Evolutionary conservation across 805 yeast genomes (phyloP), one percentile per base, ranked within the genome.

Genomic region (Ogataea salicorniae): DNA sequence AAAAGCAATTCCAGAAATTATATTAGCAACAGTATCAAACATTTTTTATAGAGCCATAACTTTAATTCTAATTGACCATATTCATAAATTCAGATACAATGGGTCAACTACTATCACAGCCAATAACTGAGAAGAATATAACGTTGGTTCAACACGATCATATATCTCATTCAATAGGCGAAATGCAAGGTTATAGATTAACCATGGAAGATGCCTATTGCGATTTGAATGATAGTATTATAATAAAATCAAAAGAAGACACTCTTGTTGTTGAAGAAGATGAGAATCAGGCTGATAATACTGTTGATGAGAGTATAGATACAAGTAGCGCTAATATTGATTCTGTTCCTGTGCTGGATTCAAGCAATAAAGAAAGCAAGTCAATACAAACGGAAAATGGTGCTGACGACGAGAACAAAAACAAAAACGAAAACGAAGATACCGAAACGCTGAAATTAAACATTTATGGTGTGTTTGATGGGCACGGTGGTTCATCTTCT

Each of bases 41-140:
- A 2, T 26, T 8, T 9, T 26, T 26, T 11, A 26, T 26, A 23
- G 31, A 26, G 3, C 6, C 13, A 26, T 26, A 26, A 26, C 11
- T 8, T 9, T 4, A 26, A 9, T 34, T 15, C 15, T n/a, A 34
- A 33, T 33, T 8, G 17, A 5, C 5, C 15, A 23, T 22, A 23
- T 38, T 22, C 29, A 15, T 33, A 23, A 14, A 20, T 20, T 26
- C 16, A 15, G 13, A 4, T 15, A 33, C 33, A 39, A 84, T 85
- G 92, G 92, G 92, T 3, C 88, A 84, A 59, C 65, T 84, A 48
- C 68, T 84, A 46, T 84, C 91, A 38, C 88, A 83, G 58, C 90
- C 91, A 2, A 74, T 83, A 42, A 83, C 84, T 52, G 88, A 83
- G 51, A 83, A 84, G 61, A 66, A 76, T 39, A 74, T 84, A 41